phyloP scores from a whole-genome alignment of 2,329 filamentous ascomycete species.

The Geoglossum cookeanum region DNA sequence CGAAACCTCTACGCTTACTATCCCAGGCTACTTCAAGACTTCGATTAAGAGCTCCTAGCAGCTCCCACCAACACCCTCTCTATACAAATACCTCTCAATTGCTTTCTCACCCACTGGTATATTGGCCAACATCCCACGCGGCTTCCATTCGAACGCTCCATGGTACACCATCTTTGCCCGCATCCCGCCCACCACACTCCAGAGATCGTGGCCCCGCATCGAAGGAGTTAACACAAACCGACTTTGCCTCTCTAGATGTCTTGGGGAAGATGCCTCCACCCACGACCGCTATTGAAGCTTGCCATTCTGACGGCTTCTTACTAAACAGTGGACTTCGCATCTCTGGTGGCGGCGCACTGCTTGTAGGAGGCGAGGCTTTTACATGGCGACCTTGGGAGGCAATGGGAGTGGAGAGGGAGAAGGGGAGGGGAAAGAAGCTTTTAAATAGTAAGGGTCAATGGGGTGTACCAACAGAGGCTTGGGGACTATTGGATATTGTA shows the following conservation, averaged over 20 bases:
- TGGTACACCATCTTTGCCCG: background rate
- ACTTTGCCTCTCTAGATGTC: conserved; percentile 63
- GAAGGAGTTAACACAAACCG: conserved; percentile 43
- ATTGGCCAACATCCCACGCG: background rate
- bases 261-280: conserved; percentile 57
- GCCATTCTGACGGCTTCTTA: conserved; percentile 65
- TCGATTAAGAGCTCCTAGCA: background rate
- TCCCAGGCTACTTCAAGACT: background rate
- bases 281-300: conserved; percentile 67
- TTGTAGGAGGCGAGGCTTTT: conserved; percentile 78
- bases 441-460: conserved; percentile 65
- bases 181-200: conserved; percentile 6
- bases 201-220: conserved; percentile 42
- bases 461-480: conserved; percentile 50
- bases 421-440: conserved; percentile 25
- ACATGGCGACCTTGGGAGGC: conserved; percentile 66
- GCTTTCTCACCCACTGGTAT: background rate
- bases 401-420: conserved; percentile 19
- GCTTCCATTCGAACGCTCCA: background rate
- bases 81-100: background rate
- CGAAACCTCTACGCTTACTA: background rate
- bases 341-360: conserved; percentile 47
- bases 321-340: conserved; percentile 65
- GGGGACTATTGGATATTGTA: conserved; percentile 56
- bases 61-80: background rate